phyloP scores from a whole-genome alignment of 164 flowering plant species.

The Tetracentron sinense region DNA sequence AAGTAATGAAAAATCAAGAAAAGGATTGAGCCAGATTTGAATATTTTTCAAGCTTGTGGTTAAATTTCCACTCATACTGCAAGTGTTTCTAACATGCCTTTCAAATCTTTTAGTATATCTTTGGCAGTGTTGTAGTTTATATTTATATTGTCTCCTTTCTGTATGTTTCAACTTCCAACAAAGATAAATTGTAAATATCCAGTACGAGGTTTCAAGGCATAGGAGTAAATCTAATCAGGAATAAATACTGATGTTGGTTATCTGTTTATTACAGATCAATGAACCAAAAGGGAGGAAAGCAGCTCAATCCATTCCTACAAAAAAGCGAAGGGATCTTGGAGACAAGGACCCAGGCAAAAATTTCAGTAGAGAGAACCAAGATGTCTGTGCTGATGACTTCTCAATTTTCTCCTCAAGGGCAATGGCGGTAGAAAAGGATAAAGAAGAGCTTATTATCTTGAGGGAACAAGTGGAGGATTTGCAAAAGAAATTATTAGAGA shows the following conservation, averaged over 20 bases:
- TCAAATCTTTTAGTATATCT: too few relatives aligned
- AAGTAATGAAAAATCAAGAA: background rate
- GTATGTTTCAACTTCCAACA: background rate
- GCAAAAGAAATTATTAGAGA: slow-evolving; percentile 60
- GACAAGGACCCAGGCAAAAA: slow-evolving; percentile 41
- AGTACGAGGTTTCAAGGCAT: background rate
- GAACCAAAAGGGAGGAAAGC: slow-evolving; percentile 57
- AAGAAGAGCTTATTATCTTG: slow-evolving; percentile 55
- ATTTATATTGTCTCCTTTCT: background rate
- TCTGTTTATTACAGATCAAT: slow-evolving; percentile 29
- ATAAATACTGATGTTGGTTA: slow-evolving; percentile 8
- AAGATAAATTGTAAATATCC: background rate
- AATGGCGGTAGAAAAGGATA: slow-evolving; percentile 50
- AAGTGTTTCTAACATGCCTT: too few relatives aligned
- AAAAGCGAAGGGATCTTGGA: slow-evolving; percentile 47
- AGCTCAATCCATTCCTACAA: slow-evolving; percentile 52
- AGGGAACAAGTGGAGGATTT: slow-evolving; percentile 69
- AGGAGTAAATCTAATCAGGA: background rate
- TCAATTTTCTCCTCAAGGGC: slow-evolving; percentile 46
- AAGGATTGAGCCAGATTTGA: background rate
- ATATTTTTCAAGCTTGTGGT: too few relatives aligned
- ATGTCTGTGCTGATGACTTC: slow-evolving; percentile 37
- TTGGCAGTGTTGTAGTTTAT: too few relatives aligned
- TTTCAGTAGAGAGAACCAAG: slow-evolving; percentile 20
- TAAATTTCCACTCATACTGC: too few relatives aligned